Evolutionary conservation across 331 rosid species (phyloP).

Genomic region (Rhamnella rubrinervis): DNA sequence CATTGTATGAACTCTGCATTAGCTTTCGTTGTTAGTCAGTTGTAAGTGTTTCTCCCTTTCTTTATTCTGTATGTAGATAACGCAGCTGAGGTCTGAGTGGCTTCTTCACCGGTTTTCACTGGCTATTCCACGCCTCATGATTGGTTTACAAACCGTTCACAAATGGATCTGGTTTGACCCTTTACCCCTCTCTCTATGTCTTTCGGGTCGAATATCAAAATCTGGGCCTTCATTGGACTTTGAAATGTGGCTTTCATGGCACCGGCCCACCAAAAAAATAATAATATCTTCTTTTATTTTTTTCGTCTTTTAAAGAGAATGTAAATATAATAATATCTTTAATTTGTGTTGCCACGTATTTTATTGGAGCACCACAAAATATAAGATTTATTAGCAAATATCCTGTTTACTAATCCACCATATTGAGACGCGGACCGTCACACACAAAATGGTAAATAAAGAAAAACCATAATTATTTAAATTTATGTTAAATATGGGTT

Average conservation of each 20-base stretch:
- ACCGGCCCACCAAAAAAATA: background rate
- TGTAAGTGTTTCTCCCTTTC: background rate
- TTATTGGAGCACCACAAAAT: no score
- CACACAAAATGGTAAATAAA: no score
- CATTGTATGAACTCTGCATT: conserved; percentile 34
- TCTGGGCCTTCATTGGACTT: background rate
- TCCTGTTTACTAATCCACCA: no score
- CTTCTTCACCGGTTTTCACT: conserved; percentile 10
- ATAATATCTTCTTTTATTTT: no score
- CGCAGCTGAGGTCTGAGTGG: conserved; percentile 12
- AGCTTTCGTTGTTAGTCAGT: background rate
- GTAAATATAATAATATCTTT: no score
- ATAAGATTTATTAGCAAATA: no score
- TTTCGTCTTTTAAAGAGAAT: no score
- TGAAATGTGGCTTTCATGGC: no score
- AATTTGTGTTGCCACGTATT: no score
- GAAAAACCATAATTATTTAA: no score
- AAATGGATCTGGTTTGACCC: conserved; percentile 33
- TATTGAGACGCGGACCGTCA: no score
- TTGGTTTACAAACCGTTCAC: background rate
- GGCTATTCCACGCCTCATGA: conserved; percentile 36
- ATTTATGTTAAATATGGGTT: no score
- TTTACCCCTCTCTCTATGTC: background rate
- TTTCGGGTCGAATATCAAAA: background rate
- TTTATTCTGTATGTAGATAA: conserved; percentile 6